A percentile compares a stretch with the other conserved stretches of the same genome.
Conservation (phyloP, 176 grass and related monocot genomes). For the Carex scoparia region DNA sequence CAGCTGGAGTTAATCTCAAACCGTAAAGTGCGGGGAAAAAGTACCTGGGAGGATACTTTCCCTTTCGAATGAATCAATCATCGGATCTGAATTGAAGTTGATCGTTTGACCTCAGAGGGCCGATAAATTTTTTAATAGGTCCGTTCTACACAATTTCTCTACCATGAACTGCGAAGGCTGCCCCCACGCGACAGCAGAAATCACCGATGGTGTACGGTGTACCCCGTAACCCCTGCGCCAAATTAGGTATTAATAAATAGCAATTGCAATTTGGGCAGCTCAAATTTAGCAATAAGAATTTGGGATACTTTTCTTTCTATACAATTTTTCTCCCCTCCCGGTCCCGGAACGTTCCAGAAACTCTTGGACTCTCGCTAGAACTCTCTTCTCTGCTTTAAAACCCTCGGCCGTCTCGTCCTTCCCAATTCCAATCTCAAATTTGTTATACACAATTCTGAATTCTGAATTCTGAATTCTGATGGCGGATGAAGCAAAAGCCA, state of each 20-base stretch:
- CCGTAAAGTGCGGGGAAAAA: too few species aligned
- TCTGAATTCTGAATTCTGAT: neutral
- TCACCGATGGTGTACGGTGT: neutral
- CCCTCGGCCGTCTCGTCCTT: neutral
- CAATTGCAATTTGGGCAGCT: conserved; percentile 1
- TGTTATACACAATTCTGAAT: neutral
- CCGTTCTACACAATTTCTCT: too few species aligned
- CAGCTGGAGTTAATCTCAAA: too few species aligned
- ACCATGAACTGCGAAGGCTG: neutral
- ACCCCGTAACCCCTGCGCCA: neutral
- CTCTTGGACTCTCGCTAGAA: conserved; percentile 17
- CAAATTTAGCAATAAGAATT: neutral
- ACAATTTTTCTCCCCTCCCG: neutral
- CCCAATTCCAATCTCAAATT: conserved; percentile 6
- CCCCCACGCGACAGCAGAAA: neutral
- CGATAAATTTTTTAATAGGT: too few species aligned
- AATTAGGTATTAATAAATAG: neutral
- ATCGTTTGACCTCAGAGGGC: too few species aligned
- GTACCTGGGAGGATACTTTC: too few species aligned
- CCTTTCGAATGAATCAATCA: too few species aligned
- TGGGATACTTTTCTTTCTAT: neutral
- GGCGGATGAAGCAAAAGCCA: conserved; percentile 5
- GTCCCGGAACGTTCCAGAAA: conserved; percentile 24
- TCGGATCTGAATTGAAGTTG: too few species aligned
- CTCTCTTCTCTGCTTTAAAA: conserved; percentile 23